Evolutionary conservation across 2,329 filamentous ascomycete species (phyloP).

Genomic region (Xylariaceae sp.): DNA sequence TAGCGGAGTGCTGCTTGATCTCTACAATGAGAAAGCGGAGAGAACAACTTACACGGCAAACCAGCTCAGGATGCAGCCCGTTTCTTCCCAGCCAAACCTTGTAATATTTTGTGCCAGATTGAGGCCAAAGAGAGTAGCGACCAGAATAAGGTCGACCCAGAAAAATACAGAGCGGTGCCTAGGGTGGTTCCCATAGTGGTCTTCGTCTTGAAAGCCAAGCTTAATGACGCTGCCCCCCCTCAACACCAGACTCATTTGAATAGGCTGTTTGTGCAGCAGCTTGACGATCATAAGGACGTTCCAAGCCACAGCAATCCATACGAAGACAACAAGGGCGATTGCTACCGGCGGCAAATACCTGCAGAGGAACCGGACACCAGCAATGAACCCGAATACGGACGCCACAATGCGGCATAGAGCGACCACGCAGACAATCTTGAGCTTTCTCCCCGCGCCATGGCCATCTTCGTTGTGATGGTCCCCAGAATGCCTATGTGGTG

Average conservation of each 20-base stretch:
- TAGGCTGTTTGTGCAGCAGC: neutral
- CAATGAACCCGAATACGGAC: slow-evolving; percentile 13
- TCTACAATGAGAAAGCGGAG: neutral
- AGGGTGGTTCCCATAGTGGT: neutral
- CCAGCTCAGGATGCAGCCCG: slow-evolving; percentile 7
- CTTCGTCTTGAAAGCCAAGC: neutral
- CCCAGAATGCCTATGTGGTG: neutral
- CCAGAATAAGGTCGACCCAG: slow-evolving; percentile 12
- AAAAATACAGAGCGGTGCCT: neutral
- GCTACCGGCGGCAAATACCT: neutral
- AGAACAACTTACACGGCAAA: slow-evolving; percentile 3
- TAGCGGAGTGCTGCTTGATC: neutral
- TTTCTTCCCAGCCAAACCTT: neutral
- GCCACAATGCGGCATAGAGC: neutral
- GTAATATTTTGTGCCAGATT: neutral
- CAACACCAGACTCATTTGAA: slow-evolving; percentile 13
- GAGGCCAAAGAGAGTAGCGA: neutral
- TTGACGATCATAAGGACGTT: slow-evolving; percentile 3
- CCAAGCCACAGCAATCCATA: slow-evolving; percentile 10
- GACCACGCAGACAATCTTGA: neutral
- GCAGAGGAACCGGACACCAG: neutral
- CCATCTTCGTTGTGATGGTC: neutral
- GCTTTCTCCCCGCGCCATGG: neutral
- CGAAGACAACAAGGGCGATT: neutral
- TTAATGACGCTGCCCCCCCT: neutral